phyloP scores from a whole-genome alignment of 139 green algal genomes.

The Tetraselmis chui region DNA sequence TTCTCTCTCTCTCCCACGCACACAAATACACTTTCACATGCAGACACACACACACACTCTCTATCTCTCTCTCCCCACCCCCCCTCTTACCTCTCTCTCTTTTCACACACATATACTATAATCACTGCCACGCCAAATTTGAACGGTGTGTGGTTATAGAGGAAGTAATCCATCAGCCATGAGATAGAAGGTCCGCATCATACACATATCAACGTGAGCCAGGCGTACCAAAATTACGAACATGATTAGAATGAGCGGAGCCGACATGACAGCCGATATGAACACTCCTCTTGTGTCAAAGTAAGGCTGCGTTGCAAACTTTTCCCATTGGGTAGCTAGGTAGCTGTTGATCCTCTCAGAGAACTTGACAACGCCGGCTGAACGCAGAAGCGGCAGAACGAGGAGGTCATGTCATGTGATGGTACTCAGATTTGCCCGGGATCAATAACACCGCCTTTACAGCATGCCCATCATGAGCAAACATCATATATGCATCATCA shows the following conservation, averaged over 20 bases:
- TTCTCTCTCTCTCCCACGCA: too few species aligned
- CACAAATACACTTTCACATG: too few species aligned
- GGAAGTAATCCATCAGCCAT: background rate
- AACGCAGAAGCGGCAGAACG: conserved; percentile 6
- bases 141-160: conserved; percentile 5
- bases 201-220: conserved; percentile 7
- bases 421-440: background rate
- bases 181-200: background rate
- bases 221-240: conserved; percentile 36
- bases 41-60: too few species aligned
- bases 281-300: conserved; percentile 49
- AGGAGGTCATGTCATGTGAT: background rate
- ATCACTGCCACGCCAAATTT: too few species aligned
- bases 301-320: conserved; percentile 44
- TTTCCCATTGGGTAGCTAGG: conserved; percentile 27
- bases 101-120: too few species aligned
- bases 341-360: conserved; percentile 38
- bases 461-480: background rate
- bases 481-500: conserved; percentile 14
- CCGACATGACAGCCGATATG: conserved; percentile 36
- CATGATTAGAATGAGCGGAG: conserved; percentile 42
- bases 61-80: too few species aligned
- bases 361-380: conserved; percentile 34
- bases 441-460: background rate
- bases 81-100: too few species aligned